phyloP scores from a whole-genome alignment of 2,329 filamentous ascomycete species.

The Aspergillus sclerotialis region DNA sequence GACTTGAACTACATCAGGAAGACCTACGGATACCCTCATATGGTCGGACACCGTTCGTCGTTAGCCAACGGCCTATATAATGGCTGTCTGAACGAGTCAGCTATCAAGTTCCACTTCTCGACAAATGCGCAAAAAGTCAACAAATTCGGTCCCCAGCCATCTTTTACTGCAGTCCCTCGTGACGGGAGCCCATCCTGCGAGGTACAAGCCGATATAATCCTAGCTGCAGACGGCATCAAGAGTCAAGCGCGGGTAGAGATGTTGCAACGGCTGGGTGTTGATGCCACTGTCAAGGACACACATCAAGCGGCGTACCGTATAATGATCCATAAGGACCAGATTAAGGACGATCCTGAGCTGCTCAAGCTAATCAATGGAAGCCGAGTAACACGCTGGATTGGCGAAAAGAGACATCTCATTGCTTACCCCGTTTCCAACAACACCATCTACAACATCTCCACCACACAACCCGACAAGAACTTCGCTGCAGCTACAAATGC shows the following conservation, averaged over 20 bases:
- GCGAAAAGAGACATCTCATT: slow-evolving; percentile 58
- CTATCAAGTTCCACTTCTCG: slow-evolving; percentile 62
- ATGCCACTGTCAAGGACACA: slow-evolving; percentile 39
- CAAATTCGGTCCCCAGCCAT: slow-evolving; percentile 52
- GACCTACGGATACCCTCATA: slow-evolving; percentile 67
- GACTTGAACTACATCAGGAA: slow-evolving; percentile 59
- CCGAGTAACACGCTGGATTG: slow-evolving; percentile 56
- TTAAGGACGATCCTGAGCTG: slow-evolving; percentile 44
- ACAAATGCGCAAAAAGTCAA: slow-evolving; percentile 49
- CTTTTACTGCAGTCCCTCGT: slow-evolving; percentile 54
- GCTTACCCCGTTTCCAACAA: slow-evolving; percentile 58
- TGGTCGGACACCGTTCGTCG: slow-evolving; percentile 68
- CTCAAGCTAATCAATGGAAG: slow-evolving; percentile 50
- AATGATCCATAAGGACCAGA: slow-evolving; percentile 40
- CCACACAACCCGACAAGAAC: slow-evolving; percentile 53
- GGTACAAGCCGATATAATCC: slow-evolving; percentile 42
- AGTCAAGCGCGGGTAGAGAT: slow-evolving; percentile 38
- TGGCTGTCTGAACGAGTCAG: slow-evolving; percentile 55
- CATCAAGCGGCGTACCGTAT: slow-evolving; percentile 49
- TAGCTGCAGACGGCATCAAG: slow-evolving; percentile 50
- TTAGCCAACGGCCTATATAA: slow-evolving; percentile 63
- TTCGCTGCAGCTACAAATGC: slow-evolving; percentile 50
- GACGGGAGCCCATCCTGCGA: slow-evolving; percentile 45
- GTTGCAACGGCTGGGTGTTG: slow-evolving; percentile 26
- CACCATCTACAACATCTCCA: slow-evolving; percentile 60